Conservation (phyloP, 164 flowering plant genomes). For the Hamamelis virginiana region DNA sequence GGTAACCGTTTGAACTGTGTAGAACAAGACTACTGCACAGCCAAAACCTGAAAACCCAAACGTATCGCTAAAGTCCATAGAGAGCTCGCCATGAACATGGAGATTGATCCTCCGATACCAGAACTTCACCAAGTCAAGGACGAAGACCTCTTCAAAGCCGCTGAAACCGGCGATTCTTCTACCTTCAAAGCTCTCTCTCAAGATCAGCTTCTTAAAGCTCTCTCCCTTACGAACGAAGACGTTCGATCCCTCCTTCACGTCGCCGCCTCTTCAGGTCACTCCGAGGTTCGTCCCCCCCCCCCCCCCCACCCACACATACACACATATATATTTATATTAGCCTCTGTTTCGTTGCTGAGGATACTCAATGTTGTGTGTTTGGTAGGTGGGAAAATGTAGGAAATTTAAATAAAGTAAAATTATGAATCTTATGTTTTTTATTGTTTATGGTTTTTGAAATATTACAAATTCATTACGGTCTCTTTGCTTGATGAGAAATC, state of each 20-base stretch:
- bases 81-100: slow-evolving; percentile 50
- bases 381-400: too few relatives aligned
- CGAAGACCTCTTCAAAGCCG: slow-evolving; percentile 70
- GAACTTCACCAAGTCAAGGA: slow-evolving; percentile 17
- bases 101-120: slow-evolving; percentile 36
- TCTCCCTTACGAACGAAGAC: slow-evolving; percentile 78
- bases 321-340: too few relatives aligned
- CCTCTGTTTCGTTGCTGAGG: not conserved
- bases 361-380: too few relatives aligned
- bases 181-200: slow-evolving; percentile 49
- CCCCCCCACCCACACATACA: too few relatives aligned
- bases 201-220: slow-evolving; percentile 38
- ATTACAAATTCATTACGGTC: too few relatives aligned
- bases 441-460: too few relatives aligned
- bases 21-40: too few relatives aligned
- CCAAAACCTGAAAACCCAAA: not conserved
- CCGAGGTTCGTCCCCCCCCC: slow-evolving; percentile 39
- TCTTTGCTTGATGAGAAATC: too few relatives aligned
- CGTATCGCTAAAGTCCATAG: not conserved
- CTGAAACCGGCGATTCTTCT: slow-evolving; percentile 62
- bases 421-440: too few relatives aligned
- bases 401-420: too few relatives aligned
- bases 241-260: slow-evolving; percentile 89
- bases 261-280: slow-evolving; percentile 55
- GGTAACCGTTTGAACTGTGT: too few relatives aligned